These are phyloP conservation scores for Dipteronia sinensis DNA, from an alignment of 345 rosid genomes.

Conservation along the genomic window DNA sequence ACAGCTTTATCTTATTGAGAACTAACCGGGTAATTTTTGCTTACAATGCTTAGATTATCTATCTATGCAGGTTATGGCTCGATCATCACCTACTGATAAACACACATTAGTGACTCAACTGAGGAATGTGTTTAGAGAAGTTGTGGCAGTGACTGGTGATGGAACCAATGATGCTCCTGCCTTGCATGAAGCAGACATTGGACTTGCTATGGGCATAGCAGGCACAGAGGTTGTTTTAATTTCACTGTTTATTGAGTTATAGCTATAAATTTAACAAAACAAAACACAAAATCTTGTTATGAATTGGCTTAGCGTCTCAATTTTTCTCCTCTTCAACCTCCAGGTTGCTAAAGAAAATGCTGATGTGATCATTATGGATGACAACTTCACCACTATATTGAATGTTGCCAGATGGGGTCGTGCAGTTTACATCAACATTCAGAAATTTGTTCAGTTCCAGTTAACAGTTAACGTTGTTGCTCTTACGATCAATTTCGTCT, in stretches of 20 bases:
- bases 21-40: not conserved
- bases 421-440: conserved; percentile 78
- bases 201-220: conserved; percentile 96
- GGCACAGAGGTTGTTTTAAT: conserved; percentile 74
- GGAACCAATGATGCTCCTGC: conserved; percentile 99
- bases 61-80: conserved; percentile 59
- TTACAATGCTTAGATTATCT: conserved; percentile 7
- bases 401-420: conserved; percentile 85
- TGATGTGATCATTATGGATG: conserved; percentile 86
- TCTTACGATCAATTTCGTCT: conserved; percentile 63
- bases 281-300: not conserved
- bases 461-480: conserved; percentile 78
- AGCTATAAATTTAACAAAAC: not conserved
- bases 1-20: not conserved
- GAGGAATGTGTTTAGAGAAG: conserved; percentile 53
- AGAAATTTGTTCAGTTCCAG: conserved; percentile 85
- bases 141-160: conserved; percentile 93
- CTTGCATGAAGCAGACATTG: conserved; percentile 88
- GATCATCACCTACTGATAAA: conserved; percentile 61
- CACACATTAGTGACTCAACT: conserved; percentile 50
- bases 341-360: conserved; percentile 88
- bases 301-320: not conserved
- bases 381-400: conserved; percentile 71
- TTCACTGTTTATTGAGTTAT: not conserved
- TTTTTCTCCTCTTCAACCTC: not conserved